Evolutionary conservation across 2,329 filamentous ascomycete species (phyloP), one percentile per base, ranked within the genome.

Genomic region (Madurella fahalii): DNA sequence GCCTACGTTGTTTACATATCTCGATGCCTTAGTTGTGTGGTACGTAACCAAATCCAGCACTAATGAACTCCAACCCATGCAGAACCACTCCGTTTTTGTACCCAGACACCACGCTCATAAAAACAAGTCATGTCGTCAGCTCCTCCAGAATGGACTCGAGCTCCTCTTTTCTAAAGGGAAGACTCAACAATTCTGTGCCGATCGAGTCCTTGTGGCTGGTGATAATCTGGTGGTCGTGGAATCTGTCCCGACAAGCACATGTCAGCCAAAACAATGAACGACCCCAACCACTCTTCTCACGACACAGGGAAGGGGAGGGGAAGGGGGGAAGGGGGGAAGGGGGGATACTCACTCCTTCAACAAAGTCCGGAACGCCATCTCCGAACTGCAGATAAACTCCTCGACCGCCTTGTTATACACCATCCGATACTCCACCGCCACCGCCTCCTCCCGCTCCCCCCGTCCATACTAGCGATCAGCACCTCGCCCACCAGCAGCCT

Each of bases 211-310:
- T 93, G 58, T 85, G 83, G 58, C 89, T 95, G 52, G 90, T 90
- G 59, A 99, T 88, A 84, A 99, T 97, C 67, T 96, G 90, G 74
- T 99, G 94, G 66, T 99, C 94, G 68, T 96, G 90, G 70, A 99
- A 94, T 71, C 85, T 88, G 61, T 4, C 31, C 9, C 15, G 7
- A 25, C 25, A 7, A 25, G 4, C 25, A 25, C 34, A 54, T 51
- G 68, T 75, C 57, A 71, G 65, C 11, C 16, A 37, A 37, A 11
- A 11, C 11, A 37, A 15, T 40, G 4, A 37, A 16, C 25, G 25
- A 25, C 25, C 25, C 25, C 25, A 25, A 25, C 25, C 18, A 2
- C 31, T 31, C 11, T 31, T 41, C 34, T 15, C 34, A 11, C 9
- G 34, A 15, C 34, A 15, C 34, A 4, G 2, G 34, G 34, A 47